Evolutionary conservation across 495 filamentous ascomycete species (phyloP).

Genomic region (Cryomyces minteri): DNA sequence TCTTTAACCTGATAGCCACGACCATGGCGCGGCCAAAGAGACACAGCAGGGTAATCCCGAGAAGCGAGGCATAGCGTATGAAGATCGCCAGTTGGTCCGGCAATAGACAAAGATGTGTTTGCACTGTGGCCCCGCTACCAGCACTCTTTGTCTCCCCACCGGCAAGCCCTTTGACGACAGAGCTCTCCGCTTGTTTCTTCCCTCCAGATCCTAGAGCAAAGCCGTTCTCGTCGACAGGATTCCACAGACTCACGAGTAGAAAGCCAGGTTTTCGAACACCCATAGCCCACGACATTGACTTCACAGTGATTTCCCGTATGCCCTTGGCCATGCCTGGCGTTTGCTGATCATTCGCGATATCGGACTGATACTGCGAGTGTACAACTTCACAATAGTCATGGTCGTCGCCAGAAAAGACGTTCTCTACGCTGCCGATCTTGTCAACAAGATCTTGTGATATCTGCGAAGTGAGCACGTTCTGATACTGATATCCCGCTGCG

Average conservation of each 20-base stretch:
- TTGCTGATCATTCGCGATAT: conserved; percentile 4
- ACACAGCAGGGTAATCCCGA: conserved; percentile 36
- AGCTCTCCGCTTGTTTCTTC: conserved; percentile 4
- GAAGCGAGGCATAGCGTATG: conserved; percentile 49
- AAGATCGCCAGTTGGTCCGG: conserved; percentile 76
- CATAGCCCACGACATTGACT: conserved; percentile 89
- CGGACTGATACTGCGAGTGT: conserved; percentile 36
- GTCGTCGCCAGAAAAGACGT: conserved; percentile 90
- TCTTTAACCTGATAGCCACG: conserved; percentile 10
- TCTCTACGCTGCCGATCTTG: conserved; percentile 52
- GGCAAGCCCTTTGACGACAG: background rate
- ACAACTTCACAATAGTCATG: conserved; percentile 92
- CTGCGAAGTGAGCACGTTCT: conserved; percentile 67
- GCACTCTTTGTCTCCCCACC: background rate
- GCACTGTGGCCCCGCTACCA: conserved; percentile 33
- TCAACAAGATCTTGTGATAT: conserved; percentile 56
- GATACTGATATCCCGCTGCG: conserved; percentile 75
- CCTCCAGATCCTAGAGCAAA: conserved; percentile 26
- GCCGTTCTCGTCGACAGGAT: conserved; percentile 55
- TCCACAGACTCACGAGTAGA: conserved; percentile 75
- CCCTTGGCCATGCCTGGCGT: conserved; percentile 33
- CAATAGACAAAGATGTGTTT: conserved; percentile 80
- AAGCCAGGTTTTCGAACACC: conserved; percentile 85
- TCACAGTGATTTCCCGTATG: conserved; percentile 82
- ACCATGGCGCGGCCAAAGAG: conserved; percentile 44